Percentiles rank a stretch among this genome's conserved stretches.
These are phyloP conservation scores for Rasamsonia emersonii DNA, from an alignment of 2,329 filamentous ascomycete species.

Conservation along the genomic window DNA sequence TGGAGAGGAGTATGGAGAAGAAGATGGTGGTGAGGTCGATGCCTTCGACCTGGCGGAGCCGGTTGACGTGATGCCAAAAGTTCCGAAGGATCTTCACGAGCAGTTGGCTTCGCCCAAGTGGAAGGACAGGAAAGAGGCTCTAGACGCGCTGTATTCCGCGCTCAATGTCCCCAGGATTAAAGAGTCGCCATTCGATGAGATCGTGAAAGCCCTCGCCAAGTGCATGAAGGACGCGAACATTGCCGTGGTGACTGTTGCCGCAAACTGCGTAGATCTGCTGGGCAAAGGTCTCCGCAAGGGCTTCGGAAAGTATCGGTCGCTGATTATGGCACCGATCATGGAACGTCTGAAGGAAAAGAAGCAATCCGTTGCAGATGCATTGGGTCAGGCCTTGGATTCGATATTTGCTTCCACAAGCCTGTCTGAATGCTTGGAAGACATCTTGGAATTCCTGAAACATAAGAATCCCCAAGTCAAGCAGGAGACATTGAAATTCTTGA, in stretches of 20 bases:
- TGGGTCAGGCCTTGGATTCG: slow-evolving; percentile 74
- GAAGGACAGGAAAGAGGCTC: slow-evolving; percentile 94
- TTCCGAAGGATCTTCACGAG: slow-evolving; percentile 75
- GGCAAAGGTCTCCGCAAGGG: slow-evolving; percentile 73
- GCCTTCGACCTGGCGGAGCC: slow-evolving; percentile 75
- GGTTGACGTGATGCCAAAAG: slow-evolving; percentile 72
- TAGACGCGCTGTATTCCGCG: slow-evolving; percentile 68
- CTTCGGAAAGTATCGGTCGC: slow-evolving; percentile 72
- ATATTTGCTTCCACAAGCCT: slow-evolving; percentile 60
- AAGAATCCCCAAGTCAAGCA: slow-evolving; percentile 99
- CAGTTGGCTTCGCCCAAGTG: slow-evolving; percentile 85
- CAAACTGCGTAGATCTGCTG: slow-evolving; percentile 82
- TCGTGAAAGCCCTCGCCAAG: slow-evolving; percentile 78
- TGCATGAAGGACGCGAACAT: slow-evolving; percentile 99
- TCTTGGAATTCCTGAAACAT: slow-evolving; percentile 71
- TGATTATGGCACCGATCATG: slow-evolving; percentile 81
- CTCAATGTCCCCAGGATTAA: slow-evolving; percentile 86
- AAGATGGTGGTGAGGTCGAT: slow-evolving; percentile 62
- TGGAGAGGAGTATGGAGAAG: slow-evolving; percentile 51
- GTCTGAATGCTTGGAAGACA: slow-evolving; percentile 85
- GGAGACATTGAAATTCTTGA: slow-evolving; percentile 87
- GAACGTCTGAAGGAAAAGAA: slow-evolving; percentile 98
- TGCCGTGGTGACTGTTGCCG: slow-evolving; percentile 84
- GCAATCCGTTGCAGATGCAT: slow-evolving; percentile 73
- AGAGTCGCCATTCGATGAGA: slow-evolving; percentile 78